Base-by-base conservation (phyloP, 2,329 filamentous ascomycete species). In the Alternaria ventricosa region DNA sequence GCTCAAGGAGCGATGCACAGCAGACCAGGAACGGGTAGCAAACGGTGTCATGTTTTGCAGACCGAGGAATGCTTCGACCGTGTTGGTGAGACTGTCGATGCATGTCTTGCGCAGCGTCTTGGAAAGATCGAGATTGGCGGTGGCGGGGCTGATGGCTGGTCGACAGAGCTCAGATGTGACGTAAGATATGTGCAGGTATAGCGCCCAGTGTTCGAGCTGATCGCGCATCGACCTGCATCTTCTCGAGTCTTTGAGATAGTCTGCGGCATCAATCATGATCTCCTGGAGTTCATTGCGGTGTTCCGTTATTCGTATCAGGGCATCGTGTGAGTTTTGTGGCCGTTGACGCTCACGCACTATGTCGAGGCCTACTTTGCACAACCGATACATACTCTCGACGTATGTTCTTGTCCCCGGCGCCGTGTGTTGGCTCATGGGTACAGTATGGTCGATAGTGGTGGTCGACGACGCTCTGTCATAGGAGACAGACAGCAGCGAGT, bases 181-280 rank as follows among this genome's bases (percentile, higher is more conserved):
- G 74, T 89, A 90, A 8, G 87, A 88, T 20, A 86, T 85, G 72
- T 90, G 88, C 5, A 90, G 78, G 70, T 88, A 88, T 5, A 89
- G 74, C 0, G 86, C 87, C 76, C 88, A 86, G 64, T 88, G 85
- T 73, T 90, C 86, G 3, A 89, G 77, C 64, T 88, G 87, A 65
- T 89, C 84, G 46, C 80, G 77, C 66, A 82, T 81, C 0, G 82
- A 81, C 8, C 78, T 79, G 67, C 84, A 85, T 75, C 82, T 71
- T 69, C 82, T 56, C 49, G 83, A 83, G 60, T 89, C 87, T 60
- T 87, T 85, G 15, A 90, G 79, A 68, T 88, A 85, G 15, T 87
- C 85, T 28, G 83, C 83, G 6, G 86, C 86, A 65, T 89, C 86
- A n/a, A 84, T 77, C 81, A 88, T 84, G 63, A 89, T 87, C 47